Conservation (phyloP, 305 asterid species). For the Fraxinus platypoda region DNA sequence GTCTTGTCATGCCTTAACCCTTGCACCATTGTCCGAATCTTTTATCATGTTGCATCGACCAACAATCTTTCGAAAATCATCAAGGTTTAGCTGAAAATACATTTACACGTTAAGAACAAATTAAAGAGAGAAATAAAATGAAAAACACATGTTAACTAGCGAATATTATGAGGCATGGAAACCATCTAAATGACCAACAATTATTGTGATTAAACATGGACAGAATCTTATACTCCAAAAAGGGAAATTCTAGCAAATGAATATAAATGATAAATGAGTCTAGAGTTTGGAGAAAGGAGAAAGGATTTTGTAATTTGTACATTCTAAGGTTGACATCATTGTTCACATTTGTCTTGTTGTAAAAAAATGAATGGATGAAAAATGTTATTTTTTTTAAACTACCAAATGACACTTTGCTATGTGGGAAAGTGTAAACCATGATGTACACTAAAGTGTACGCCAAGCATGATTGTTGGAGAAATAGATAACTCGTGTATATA, state of each 20-base stretch:
- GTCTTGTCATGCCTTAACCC: conserved; percentile 22
- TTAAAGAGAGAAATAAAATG: neutral
- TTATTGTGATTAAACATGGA: neutral
- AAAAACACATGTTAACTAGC: neutral
- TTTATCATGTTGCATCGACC: conserved; percentile 72
- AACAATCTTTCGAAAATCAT: conserved; percentile 75
- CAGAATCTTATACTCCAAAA: neutral
- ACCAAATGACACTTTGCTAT: neutral
- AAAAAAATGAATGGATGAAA: neutral
- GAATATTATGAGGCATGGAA: neutral
- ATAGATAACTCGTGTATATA: neutral
- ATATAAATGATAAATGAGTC: neutral
- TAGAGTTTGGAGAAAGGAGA: neutral
- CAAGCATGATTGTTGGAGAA: neutral
- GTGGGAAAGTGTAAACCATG: neutral
- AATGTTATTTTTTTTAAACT: too few species aligned
- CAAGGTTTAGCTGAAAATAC: conserved; percentile 61
- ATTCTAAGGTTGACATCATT: neutral
- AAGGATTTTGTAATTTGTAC: neutral
- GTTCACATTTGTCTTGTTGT: neutral
- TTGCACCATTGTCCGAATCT: conserved; percentile 31
- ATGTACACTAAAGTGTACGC: neutral
- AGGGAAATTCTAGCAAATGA: neutral
- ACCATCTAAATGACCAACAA: neutral
- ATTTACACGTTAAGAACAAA: neutral